Evolutionary conservation across 768 basidiomycete species (phyloP), one percentile per base, ranked within the genome.

Genomic region (Astraeus odoratus): DNA sequence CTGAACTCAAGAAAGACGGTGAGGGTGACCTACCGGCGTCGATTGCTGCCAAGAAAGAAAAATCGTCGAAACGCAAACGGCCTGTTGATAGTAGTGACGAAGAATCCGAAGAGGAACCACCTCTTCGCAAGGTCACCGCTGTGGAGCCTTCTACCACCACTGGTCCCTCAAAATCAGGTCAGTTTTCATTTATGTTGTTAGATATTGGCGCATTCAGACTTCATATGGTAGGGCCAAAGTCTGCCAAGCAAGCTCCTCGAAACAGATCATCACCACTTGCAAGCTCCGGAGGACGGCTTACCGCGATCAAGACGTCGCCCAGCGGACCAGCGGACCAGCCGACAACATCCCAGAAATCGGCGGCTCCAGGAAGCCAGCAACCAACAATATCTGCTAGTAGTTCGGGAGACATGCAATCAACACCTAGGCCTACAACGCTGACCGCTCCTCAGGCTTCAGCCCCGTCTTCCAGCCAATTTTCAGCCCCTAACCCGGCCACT

Each of bases 1-100:
- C 59, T 13, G 64, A 64, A 22, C 61, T 64, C 35, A 56, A 33
- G 39, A 66, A 54, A 20, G 62, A 64, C 13, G 61, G 64, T 19
- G 53, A 65, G 9, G 64, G 64, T 25, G 56, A 64, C 29, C 49
- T 35, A n/a, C 64, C 61, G 22, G 51, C 49, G 22, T 15, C 35
- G 7, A 50, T 29, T n/a, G 31, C 49, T 3, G 44, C 50, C 15
- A 55, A 52, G 30, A 8, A 19, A 13, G 6, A 16, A 4, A 54
- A 59, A 36, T 12, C 39, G 10, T 40, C 48, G 15, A 64, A 64
- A 46, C 61, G 62, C 26, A 66, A 66, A 47, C 52, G 61, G 35
- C 43, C 49, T 0, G 25, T 31, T 29, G 37, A 38, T 4, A 44
- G 45, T 10, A 39, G 38, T 29, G 51, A 46, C 15, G 57, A 60